Percentiles rank a stretch among this genome's conserved stretches.
Conservation (phyloP, 108 stramenopile species). For the Parmales sp. region DNA sequence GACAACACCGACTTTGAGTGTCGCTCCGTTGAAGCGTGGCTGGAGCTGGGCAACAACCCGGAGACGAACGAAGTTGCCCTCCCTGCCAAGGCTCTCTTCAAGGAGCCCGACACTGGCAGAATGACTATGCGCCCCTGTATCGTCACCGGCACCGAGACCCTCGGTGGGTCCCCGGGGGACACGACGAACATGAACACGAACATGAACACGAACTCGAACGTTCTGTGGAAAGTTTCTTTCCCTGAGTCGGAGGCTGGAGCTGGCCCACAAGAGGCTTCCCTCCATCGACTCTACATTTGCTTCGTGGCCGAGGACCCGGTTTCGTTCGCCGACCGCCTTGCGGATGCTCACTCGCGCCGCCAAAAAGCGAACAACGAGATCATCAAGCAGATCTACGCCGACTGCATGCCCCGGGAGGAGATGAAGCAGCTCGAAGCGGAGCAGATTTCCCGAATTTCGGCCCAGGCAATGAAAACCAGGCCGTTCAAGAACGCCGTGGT, state of each 20-base stretch:
- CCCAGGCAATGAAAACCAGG: neutral
- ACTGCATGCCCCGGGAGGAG: constrained; percentile 29
- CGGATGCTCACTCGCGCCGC: constrained; percentile 11
- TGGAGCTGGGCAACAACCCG: constrained; percentile 19
- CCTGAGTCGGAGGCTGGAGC: neutral
- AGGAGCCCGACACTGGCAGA: neutral
- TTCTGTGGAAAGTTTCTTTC: neutral
- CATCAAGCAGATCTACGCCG: constrained; percentile 18
- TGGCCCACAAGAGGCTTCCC: neutral
- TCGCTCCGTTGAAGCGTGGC: constrained; percentile 30
- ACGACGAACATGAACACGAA: no score
- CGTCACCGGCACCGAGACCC: neutral
- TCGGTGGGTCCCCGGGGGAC: neutral
- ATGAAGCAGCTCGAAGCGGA: constrained; percentile 13
- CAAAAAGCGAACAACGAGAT: constrained; percentile 2
- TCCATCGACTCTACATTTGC: constrained; percentile 33
- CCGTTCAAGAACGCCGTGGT: neutral
- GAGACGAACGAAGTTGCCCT: neutral
- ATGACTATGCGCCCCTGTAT: neutral
- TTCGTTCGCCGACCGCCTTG: constrained; percentile 17
- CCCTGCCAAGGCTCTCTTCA: constrained; percentile 1
- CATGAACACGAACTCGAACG: no score
- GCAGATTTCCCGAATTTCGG: constrained; percentile 15
- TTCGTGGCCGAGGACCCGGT: constrained; percentile 33
- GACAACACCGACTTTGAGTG: constrained; percentile 38